These are phyloP conservation scores for Cicer arietinum DNA, from an alignment of 306 rosid genomes.

Conservation along the genomic window DNA sequence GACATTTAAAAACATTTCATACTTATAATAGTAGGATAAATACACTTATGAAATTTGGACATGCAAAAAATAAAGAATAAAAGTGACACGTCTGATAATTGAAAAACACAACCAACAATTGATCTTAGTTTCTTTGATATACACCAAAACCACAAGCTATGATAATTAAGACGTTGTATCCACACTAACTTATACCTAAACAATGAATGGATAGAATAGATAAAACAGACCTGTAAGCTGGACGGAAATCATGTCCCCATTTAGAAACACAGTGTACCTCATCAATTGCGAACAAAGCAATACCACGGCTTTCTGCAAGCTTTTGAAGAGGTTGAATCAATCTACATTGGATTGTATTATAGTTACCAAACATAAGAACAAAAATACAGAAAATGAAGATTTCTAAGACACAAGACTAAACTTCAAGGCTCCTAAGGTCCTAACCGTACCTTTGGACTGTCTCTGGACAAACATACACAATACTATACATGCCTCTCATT, in stretches of 20 bases:
- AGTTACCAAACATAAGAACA: constrained; percentile 33
- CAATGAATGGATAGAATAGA: constrained; percentile 1
- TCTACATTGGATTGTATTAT: constrained; percentile 49
- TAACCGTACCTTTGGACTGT: constrained; percentile 75
- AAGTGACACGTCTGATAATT: neutral
- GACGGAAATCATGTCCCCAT: constrained; percentile 98
- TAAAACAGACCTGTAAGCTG: constrained; percentile 77
- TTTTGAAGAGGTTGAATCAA: constrained; percentile 77
- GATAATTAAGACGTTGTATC: constrained; percentile 21
- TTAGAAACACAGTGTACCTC: constrained; percentile 97
- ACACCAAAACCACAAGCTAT: constrained; percentile 3
- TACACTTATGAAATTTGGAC: constrained; percentile 10
- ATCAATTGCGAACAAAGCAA: constrained; percentile 91
- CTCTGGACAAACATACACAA: constrained; percentile 89
- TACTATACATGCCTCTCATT: constrained; percentile 78
- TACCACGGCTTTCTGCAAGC: constrained; percentile 79
- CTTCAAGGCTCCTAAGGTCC: constrained; percentile 35
- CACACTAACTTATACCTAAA: constrained; percentile 20
- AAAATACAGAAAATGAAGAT: neutral
- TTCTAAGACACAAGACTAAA: neutral
- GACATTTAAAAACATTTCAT: constrained; percentile 29
- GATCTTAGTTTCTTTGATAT: constrained; percentile 13
- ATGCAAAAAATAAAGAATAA: constrained; percentile 27
- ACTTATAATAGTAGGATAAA: constrained; percentile 19
- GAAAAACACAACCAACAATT: constrained; percentile 18